phyloP scores from a whole-genome alignment of 805 yeast species.

The Priceomyces medius region DNA sequence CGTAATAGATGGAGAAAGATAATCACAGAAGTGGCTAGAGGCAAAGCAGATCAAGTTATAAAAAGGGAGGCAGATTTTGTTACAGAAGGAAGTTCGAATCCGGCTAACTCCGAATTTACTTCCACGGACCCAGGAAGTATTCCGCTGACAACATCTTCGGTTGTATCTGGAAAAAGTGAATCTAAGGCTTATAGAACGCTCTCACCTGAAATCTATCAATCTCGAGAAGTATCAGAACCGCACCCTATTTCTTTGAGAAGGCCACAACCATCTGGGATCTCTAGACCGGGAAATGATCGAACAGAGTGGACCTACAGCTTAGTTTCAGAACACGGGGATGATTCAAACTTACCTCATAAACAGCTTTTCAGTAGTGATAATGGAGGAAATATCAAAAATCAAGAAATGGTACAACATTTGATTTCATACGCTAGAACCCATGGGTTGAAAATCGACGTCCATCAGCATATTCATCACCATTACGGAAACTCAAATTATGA shows the following conservation, averaged over 20 bases:
- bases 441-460: constrained; percentile 64
- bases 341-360: constrained; percentile 29
- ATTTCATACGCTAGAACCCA: constrained; percentile 60
- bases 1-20: constrained; percentile 91
- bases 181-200: neutral
- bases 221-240: neutral
- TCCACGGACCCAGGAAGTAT: neutral
- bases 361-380: constrained; percentile 19
- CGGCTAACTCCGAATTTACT: neutral
- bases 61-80: constrained; percentile 59
- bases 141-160: neutral
- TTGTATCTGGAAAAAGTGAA: neutral
- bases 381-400: constrained; percentile 51
- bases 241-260: neutral
- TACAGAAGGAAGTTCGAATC: constrained; percentile 21
- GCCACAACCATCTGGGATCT: constrained; percentile 1
- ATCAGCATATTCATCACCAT: constrained; percentile 85
- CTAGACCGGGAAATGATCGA: constrained; percentile 17
- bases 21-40: constrained; percentile 70
- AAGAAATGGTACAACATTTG: constrained; percentile 55
- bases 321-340: constrained; percentile 34
- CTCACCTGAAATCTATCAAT: neutral
- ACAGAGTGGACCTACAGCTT: constrained; percentile 67
- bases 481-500: constrained; percentile 46
- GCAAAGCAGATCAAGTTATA: constrained; percentile 56